These are phyloP conservation scores for Didymella pinodella DNA, from an alignment of 2,329 filamentous ascomycete genomes.

Conservation along the genomic window DNA sequence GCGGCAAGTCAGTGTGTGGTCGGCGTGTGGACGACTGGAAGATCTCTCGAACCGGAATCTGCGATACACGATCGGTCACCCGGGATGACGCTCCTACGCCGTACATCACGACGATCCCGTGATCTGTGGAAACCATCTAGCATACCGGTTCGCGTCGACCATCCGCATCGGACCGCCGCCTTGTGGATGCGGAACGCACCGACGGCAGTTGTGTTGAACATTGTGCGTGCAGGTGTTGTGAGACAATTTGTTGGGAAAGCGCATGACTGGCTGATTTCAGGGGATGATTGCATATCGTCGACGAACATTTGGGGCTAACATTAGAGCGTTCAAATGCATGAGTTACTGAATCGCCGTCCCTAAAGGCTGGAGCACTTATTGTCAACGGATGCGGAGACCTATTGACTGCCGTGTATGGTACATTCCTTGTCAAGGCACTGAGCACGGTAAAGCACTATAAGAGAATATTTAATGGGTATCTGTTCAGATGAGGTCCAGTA, in stretches of 20 bases:
- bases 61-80: not conserved
- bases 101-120: not conserved
- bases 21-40: not conserved
- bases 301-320: not conserved
- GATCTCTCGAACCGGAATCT: not conserved
- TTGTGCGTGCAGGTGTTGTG: not conserved
- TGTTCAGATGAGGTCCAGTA: not conserved
- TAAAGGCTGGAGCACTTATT: not conserved
- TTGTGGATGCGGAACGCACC: not conserved
- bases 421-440: not conserved
- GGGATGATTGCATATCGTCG: not conserved
- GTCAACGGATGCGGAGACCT: not conserved
- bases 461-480: not conserved
- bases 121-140: not conserved
- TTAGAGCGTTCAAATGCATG: too few relatives aligned
- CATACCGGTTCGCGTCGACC: not conserved
- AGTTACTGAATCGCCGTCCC: not conserved
- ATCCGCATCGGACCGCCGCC: constrained; percentile 2
- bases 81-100: not conserved
- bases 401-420: not conserved
- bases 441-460: not conserved
- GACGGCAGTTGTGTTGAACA: not conserved
- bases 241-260: not conserved
- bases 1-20: not conserved
- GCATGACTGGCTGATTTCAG: not conserved